Percentiles rank a stretch among this genome's conserved stretches.
Evolutionary conservation across 176 grass and related monocot species (phyloP).

Genomic region (Aegilops speltoides): DNA sequence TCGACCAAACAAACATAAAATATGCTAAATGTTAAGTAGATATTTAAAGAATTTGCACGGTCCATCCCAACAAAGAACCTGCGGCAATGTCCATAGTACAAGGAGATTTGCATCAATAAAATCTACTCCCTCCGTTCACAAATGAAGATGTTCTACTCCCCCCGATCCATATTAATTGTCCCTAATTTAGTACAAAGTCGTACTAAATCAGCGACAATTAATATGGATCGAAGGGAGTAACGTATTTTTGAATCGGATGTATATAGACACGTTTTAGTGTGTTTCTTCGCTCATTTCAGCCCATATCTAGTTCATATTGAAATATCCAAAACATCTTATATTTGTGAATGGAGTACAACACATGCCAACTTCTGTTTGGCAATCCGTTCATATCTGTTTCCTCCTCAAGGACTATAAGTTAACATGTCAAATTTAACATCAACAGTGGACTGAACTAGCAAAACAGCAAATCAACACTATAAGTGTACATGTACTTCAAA

Average conservation of each 20-base stretch:
- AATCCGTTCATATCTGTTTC: background rate
- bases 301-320: too few relatives aligned
- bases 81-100: background rate
- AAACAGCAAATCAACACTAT: slow-evolving; percentile 18
- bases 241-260: too few relatives aligned
- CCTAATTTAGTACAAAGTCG: too few relatives aligned
- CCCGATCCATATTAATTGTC: too few relatives aligned
- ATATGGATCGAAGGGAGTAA: too few relatives aligned
- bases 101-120: background rate
- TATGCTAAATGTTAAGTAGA: background rate
- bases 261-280: too few relatives aligned
- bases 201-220: too few relatives aligned
- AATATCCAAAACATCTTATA: too few relatives aligned
- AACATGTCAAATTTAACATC: slow-evolving; percentile 8
- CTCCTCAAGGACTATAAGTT: background rate
- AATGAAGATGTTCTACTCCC: too few relatives aligned
- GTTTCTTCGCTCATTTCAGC: too few relatives aligned
- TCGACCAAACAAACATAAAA: background rate
- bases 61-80: background rate
- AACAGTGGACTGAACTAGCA: background rate
- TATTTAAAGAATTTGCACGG: background rate
- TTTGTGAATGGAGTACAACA: too few relatives aligned
- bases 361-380: background rate
- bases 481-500: background rate
- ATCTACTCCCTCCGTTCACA: background rate